These are phyloP conservation scores for Naganishia albida DNA, from an alignment of 1,284 basidiomycete genomes.

Conservation along the genomic window DNA sequence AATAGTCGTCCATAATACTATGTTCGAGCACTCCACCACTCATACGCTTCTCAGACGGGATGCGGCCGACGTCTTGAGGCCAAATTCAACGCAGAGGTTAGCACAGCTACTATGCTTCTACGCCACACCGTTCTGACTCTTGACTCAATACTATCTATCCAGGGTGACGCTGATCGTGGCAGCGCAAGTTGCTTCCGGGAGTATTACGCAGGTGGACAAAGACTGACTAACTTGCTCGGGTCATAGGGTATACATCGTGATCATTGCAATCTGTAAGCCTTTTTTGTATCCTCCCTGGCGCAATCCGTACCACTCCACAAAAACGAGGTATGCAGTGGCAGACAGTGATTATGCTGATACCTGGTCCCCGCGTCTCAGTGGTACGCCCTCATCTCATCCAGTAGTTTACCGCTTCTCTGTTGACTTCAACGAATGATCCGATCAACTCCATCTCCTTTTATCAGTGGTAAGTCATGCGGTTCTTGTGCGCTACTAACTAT, in stretches of 20 bases:
- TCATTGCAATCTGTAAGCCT: conserved; percentile 46
- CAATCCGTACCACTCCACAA: too few species aligned
- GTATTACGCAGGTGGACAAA: neutral
- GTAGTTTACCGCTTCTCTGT: neutral
- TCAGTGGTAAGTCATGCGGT: neutral
- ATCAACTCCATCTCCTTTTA: too few species aligned
- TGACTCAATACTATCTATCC: neutral
- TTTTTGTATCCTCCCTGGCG: too few species aligned
- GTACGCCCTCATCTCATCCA: too few species aligned
- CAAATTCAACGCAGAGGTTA: conserved; percentile 38
- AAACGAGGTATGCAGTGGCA: too few species aligned
- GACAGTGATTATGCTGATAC: too few species aligned
- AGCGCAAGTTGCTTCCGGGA: conserved; percentile 23
- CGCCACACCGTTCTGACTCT: too few species aligned
- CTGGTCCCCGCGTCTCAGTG: too few species aligned
- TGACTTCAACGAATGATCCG: neutral
- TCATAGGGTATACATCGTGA: conserved; percentile 40
- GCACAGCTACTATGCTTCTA: too few species aligned
- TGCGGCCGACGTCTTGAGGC: conserved; percentile 22
- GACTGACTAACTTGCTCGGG: neutral
- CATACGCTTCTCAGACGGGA: neutral
- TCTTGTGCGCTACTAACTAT: neutral
- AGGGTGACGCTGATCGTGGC: conserved; percentile 49
- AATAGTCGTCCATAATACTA: neutral
- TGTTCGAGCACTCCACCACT: neutral